A percentile compares a stretch with the other conserved stretches of the same genome.
phyloP scores from a whole-genome alignment of 2,329 filamentous ascomycete genomes.

The Colletotrichum chlorophyti region DNA sequence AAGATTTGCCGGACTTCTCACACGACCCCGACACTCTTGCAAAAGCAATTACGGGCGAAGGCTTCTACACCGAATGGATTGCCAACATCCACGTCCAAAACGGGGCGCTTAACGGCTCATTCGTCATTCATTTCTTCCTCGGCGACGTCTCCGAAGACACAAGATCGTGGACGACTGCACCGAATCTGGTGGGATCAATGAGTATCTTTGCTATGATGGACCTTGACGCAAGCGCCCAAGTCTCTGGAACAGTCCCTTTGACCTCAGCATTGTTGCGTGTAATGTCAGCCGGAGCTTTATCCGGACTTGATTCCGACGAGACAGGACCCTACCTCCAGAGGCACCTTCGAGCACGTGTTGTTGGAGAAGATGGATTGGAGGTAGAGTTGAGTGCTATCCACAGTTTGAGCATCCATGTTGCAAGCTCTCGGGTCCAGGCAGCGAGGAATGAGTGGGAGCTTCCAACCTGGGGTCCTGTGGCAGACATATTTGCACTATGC shows the following conservation, averaged over 20 bases:
- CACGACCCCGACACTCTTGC: neutral
- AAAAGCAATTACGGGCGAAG: slow-evolving; percentile 31
- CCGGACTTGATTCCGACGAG: slow-evolving; percentile 42
- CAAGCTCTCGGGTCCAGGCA: slow-evolving; percentile 44
- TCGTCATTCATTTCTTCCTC: slow-evolving; percentile 71
- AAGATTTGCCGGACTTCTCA: slow-evolving; percentile 5
- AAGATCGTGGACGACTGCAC: slow-evolving; percentile 56
- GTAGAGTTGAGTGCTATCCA: slow-evolving; percentile 37
- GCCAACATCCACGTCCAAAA: slow-evolving; percentile 70
- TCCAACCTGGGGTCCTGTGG: slow-evolving; percentile 43
- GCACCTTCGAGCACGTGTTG: slow-evolving; percentile 43
- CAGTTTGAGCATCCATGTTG: slow-evolving; percentile 44
- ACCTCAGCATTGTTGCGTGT: slow-evolving; percentile 55
- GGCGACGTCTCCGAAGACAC: slow-evolving; percentile 56
- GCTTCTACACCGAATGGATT: slow-evolving; percentile 68
- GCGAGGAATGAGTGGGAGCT: slow-evolving; percentile 41
- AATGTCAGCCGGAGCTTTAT: slow-evolving; percentile 44
- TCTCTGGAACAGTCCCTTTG: slow-evolving; percentile 59
- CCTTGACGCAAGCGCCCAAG: slow-evolving; percentile 40
- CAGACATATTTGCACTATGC: slow-evolving; percentile 27
- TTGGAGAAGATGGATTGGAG: slow-evolving; percentile 35
- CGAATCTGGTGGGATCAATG: slow-evolving; percentile 67
- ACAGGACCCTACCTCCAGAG: slow-evolving; percentile 50
- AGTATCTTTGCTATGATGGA: slow-evolving; percentile 58
- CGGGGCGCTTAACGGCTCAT: slow-evolving; percentile 66